These are phyloP conservation scores for Trametes sp. DNA, from an alignment of 1,284 basidiomycete species.

Conservation along the genomic window DNA sequence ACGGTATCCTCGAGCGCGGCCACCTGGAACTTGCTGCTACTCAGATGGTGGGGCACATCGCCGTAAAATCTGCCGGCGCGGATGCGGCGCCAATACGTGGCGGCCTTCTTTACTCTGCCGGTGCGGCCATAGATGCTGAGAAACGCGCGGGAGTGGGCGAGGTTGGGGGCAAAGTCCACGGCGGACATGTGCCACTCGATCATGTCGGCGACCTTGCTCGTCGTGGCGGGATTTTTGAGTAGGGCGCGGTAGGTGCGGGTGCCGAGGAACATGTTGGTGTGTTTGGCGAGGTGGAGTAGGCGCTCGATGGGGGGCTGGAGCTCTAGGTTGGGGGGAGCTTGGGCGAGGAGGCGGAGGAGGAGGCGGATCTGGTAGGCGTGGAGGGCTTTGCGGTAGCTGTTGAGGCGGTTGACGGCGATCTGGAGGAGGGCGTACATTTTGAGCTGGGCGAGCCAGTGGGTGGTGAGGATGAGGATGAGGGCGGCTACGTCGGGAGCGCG, in stretches of 20 bases:
- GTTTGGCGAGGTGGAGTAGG: constrained; percentile 41
- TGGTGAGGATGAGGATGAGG: constrained; percentile 54
- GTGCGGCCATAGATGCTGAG: constrained; percentile 15
- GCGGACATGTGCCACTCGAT: constrained; percentile 20
- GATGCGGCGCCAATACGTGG: constrained; percentile 24
- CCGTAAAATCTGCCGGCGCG: constrained; percentile 18
- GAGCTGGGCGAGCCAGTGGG: constrained; percentile 57
- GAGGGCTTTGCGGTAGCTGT: constrained; percentile 45
- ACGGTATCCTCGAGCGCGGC: constrained; percentile 17
- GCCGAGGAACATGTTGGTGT: constrained; percentile 8
- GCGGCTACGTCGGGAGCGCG: constrained; percentile 46
- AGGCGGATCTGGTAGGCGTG: constrained; percentile 58
- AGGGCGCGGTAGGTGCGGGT: constrained; percentile 15
- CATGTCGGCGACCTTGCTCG: neutral
- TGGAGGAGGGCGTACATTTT: constrained; percentile 53
- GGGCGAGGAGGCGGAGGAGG: constrained; percentile 57
- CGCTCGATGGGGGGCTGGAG: constrained; percentile 9
- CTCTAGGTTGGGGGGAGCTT: constrained; percentile 6
- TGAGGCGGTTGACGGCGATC: constrained; percentile 53
- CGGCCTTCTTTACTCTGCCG: constrained; percentile 6
- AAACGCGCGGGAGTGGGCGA: constrained; percentile 20
- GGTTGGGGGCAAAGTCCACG: constrained; percentile 15
- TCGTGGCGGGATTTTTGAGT: constrained; percentile 10
- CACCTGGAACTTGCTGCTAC: neutral
- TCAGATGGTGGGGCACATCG: constrained; percentile 4